These are phyloP conservation scores for Aspergillus olivimuriae DNA, from an alignment of 495 filamentous ascomycete genomes.

Conservation along the genomic window DNA sequence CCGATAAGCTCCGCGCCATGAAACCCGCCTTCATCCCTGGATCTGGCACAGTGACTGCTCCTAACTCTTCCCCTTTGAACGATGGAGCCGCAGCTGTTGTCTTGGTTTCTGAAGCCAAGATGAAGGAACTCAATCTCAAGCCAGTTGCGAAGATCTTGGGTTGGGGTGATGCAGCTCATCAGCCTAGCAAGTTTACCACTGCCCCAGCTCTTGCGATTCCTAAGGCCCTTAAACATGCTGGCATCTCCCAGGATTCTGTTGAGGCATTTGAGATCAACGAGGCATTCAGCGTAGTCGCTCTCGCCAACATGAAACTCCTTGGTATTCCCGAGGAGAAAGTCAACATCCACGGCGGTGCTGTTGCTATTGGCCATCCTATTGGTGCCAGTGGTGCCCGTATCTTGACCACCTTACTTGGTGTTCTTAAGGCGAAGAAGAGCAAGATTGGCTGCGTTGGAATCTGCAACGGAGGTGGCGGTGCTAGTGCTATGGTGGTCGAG, in stretches of 20 bases:
- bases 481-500: slow-evolving; percentile 86
- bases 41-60: slow-evolving; percentile 85
- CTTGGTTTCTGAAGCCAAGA: slow-evolving; percentile 80
- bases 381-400: slow-evolving; percentile 92
- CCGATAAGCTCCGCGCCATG: slow-evolving; percentile 78
- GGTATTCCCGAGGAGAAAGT: slow-evolving; percentile 75
- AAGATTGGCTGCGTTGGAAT: slow-evolving; percentile 94
- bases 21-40: slow-evolving; percentile 80
- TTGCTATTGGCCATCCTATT: slow-evolving; percentile 91
- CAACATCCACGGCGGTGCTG: slow-evolving; percentile 91
- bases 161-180: slow-evolving; percentile 89
- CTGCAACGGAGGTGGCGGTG: slow-evolving; percentile 96
- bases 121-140: slow-evolving; percentile 81
- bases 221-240: slow-evolving; percentile 91
- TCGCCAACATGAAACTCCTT: slow-evolving; percentile 92
- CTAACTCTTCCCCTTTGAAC: slow-evolving; percentile 92
- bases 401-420: slow-evolving; percentile 81
- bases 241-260: slow-evolving; percentile 63
- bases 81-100: slow-evolving; percentile 89
- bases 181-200: slow-evolving; percentile 91
- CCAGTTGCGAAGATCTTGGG: slow-evolving; percentile 92
- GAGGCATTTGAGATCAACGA: slow-evolving; percentile 99
- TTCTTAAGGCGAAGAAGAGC: slow-evolving; percentile 80
- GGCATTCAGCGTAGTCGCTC: slow-evolving; percentile 92
- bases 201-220: slow-evolving; percentile 92